phyloP scores from a whole-genome alignment of 306 rosid species.

The Prunus mongolica region DNA sequence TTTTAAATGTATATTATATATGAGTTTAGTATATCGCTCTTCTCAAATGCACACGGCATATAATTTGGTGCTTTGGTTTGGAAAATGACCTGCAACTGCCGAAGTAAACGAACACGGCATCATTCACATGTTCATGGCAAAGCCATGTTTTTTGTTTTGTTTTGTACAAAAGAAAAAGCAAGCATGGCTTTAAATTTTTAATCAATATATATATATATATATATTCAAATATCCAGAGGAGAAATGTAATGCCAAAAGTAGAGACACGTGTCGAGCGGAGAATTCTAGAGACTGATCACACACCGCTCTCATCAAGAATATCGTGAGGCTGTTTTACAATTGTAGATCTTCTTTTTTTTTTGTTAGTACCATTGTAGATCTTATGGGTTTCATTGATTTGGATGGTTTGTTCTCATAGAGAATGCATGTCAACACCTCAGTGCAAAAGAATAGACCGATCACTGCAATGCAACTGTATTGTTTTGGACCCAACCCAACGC shows the following conservation, averaged over 20 bases:
- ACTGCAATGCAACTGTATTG: neutral
- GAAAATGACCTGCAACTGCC: slow-evolving; percentile 11
- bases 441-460: neutral
- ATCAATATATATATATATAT: too few species aligned
- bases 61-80: neutral
- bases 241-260: neutral
- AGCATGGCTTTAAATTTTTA: too few species aligned
- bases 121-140: neutral
- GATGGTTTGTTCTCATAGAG: neutral
- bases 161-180: too few species aligned
- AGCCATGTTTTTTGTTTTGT: too few species aligned
- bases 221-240: too few species aligned
- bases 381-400: neutral
- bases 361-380: neutral
- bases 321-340: neutral
- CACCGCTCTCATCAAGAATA: neutral
- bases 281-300: neutral
- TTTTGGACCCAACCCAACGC: neutral
- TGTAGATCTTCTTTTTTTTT: too few species aligned
- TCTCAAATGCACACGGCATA: neutral
- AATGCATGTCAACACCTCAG: neutral
- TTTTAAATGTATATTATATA: neutral
- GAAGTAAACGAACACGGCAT: neutral
- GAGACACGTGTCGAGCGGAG: neutral
- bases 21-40: too few species aligned